These are phyloP conservation scores for Mycena albidolilacea DNA, from an alignment of 768 basidiomycete species.

Conservation along the genomic window DNA sequence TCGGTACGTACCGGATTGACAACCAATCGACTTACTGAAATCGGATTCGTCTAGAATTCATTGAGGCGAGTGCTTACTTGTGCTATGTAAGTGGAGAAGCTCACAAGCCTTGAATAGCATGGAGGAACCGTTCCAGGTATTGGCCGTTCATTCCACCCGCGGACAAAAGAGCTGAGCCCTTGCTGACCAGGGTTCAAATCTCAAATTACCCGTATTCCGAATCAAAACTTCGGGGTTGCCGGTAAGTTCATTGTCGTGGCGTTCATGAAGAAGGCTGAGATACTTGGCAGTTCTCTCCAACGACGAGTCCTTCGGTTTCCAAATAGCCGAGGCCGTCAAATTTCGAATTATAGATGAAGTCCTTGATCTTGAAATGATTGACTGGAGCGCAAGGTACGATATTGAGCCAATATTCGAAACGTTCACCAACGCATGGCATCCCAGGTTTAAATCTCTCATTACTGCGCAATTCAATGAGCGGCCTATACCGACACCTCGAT, in stretches of 20 bases:
- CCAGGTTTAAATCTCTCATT: constrained; percentile 14
- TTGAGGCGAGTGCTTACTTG: constrained; percentile 24
- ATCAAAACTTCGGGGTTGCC: constrained; percentile 44
- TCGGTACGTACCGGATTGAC: constrained; percentile 26
- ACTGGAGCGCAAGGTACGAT: constrained; percentile 45
- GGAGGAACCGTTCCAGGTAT: constrained; percentile 23
- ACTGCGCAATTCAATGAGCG: constrained; percentile 2
- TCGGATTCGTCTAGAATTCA: constrained; percentile 20
- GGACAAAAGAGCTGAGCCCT: not conserved
- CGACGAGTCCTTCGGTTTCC: constrained; percentile 42
- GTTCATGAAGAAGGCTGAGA: not conserved
- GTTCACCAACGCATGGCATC: not conserved
- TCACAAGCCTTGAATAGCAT: constrained; percentile 12
- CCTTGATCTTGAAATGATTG: constrained; percentile 41
- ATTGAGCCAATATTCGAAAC: not conserved
- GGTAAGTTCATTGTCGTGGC: too few species aligned
- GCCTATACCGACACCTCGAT: constrained; percentile 26
- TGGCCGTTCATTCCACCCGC: not conserved
- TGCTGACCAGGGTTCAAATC: constrained; percentile 41
- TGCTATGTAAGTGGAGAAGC: not conserved
- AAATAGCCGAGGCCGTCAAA: constrained; percentile 42
- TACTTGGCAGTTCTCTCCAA: constrained; percentile 45
- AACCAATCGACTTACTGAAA: not conserved
- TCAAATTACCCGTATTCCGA: constrained; percentile 43
- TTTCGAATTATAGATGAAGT: constrained; percentile 45